Conservation (phyloP, 768 basidiomycete species). For the Crepidotus variabilis region DNA sequence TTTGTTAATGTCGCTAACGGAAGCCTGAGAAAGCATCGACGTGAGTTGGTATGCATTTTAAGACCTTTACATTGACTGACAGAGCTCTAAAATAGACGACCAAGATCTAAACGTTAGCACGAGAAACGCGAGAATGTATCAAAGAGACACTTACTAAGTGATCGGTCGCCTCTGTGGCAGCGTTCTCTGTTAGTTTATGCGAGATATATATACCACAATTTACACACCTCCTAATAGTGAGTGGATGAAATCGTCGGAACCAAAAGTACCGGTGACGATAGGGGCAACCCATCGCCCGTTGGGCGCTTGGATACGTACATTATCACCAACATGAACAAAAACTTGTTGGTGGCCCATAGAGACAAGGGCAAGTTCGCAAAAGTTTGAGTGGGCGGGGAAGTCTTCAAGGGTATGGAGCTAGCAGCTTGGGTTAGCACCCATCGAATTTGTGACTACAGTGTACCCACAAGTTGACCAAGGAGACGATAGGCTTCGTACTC, state of each 20-base stretch:
- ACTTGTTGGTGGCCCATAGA: constrained; percentile 71
- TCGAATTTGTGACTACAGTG: constrained; percentile 6
- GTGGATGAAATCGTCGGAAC: constrained; percentile 74
- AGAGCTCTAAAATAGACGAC: constrained; percentile 23
- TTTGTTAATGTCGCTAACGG: constrained; percentile 83
- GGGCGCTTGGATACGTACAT: constrained; percentile 69
- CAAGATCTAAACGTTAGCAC: neutral
- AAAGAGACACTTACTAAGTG: constrained; percentile 42
- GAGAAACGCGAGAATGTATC: neutral
- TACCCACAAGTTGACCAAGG: constrained; percentile 62
- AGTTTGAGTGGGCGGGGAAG: constrained; percentile 87
- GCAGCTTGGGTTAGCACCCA: neutral
- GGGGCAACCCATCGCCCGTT: constrained; percentile 76
- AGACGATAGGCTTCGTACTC: constrained; percentile 79
- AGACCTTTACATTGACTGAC: constrained; percentile 4
- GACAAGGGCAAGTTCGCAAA: constrained; percentile 79
- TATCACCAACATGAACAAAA: constrained; percentile 85
- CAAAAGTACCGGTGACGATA: constrained; percentile 81
- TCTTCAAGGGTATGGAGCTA: constrained; percentile 83
- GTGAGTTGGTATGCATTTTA: neutral
- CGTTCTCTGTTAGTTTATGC: neutral
- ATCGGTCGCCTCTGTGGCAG: constrained; percentile 48
- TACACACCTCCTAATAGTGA: constrained; percentile 68
- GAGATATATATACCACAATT: neutral
- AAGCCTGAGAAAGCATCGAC: constrained; percentile 44